Evolutionary conservation across 2,329 filamentous ascomycete species (phyloP), one percentile per base, ranked within the genome.

Genomic region (Paraphoma chrysanthemicola): DNA sequence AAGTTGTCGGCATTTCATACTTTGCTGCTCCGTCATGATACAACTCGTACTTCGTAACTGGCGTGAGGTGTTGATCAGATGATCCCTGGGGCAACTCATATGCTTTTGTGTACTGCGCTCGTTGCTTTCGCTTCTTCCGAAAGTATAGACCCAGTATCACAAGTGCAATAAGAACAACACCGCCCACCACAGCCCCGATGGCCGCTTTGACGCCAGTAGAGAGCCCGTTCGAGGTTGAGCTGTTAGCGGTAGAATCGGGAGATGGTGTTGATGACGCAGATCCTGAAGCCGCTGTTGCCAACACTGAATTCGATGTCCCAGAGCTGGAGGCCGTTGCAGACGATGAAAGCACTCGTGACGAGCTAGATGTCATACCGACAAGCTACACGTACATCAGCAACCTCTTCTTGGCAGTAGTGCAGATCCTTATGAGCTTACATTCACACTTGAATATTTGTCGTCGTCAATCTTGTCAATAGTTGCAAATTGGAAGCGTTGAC

Each of bases 81-180:
- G 14, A 48, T 6, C 11, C 39, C 4, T 18, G 39, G 16, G 49
- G 39, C 44, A 48, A 6, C 29, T 46, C 42, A 47, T 44, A 28
- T 43, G 44, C 17, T 12, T 7, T 43, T 36, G 53, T 14, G 39
- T 55, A 17, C 16, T 36, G 18, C 28, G 46, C 31, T 38, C 46
- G 44, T 30, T 59, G 59, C 33, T 64, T 69, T 36, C 64, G 56
- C 41, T 60, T 63, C 17, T 61, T 59, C 51, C 51, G 60, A 14
- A 63, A 48, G 31, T 65, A 65, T 8, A 73, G 51, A 9, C 60
- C 90, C 0, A 93, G 96, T 68, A 97, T 96, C 0, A 97, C 80
- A 1, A 93, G 77, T 0, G 58, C 62, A 28, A 73, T 65, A 10
- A 71, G 48, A 1, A 54, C 60, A 23, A 57, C 55, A 10, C 41